Base-by-base conservation (phyloP, 108 stramenopile genomes). In the Stephanodiscus minutulus region DNA sequence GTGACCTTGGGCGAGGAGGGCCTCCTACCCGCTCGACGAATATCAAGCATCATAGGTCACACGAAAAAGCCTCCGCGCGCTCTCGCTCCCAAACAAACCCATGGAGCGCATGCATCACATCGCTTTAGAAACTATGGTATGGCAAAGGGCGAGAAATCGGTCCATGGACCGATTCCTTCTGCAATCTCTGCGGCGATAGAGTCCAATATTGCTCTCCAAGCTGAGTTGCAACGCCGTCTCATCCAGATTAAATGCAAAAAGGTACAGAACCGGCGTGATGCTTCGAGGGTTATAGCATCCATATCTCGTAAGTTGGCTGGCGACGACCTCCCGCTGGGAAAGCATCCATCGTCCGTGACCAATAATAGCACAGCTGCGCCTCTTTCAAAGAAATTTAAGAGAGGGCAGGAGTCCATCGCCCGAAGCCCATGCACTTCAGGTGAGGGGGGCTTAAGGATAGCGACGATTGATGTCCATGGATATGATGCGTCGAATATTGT, bases 191-290 rank as follows among this genome's bases (percentile, higher is more conserved):
- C 27, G 9, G 77, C 77, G 18, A 39, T 78, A 33, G 46, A 71
- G 25, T 66, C 77, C 25, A 78, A 78, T 41, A 3, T 66, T 1
- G 48, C 65, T 2, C 52, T 78, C 0, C 77, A 78, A 79, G 24
- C 50, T 25, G 77, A 79, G 66, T 52, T 79, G 59, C 66, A 61
- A 33, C 56, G 66, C 33, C 77, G 58, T 46, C 66, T 79, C 41
- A 1, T 48, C 24, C 41, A 79, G 41, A 70, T 79, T n/a, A 65
- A 66, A 31, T 18, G 50, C 35, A 36, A 66, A 50, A 64, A 48
- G 49, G 57, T 53, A 20, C 58, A 37, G 55, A 79, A 79, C 56
- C 64, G 77, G 43, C 57, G 53, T 13, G 35, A 67, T 55, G 77
- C 77, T 24, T 47, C 77, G 24, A 50, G 39, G 35, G 77, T 79